A percentile compares a stretch with the other conserved stretches of the same genome.
Evolutionary conservation across 345 rosid genomes (phyloP).

Genomic region (Eucalyptus microcorys): DNA sequence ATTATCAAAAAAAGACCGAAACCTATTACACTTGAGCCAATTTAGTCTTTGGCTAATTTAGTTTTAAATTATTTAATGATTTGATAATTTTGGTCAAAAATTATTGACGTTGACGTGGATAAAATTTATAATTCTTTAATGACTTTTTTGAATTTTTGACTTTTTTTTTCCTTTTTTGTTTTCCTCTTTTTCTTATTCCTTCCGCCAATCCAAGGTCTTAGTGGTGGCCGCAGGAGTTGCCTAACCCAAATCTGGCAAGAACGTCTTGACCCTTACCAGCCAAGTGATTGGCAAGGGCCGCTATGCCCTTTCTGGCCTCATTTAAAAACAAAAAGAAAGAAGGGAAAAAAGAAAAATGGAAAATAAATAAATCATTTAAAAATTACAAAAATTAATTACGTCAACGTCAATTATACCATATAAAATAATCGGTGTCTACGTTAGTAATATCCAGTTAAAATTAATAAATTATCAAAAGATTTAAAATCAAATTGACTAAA

Average conservation of each 20-base stretch:
- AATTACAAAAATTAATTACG: not conserved
- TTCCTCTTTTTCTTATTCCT: not conserved
- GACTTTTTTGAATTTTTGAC: too few relatives aligned
- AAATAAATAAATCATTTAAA: not conserved
- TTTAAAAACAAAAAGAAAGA: not conserved
- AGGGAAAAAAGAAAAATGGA: not conserved
- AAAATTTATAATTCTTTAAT: too few relatives aligned
- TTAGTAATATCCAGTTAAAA: accelerated
- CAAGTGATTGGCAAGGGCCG: not conserved
- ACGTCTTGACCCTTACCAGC: accelerated
- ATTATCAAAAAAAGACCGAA: not conserved
- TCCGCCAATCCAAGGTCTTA: accelerated
- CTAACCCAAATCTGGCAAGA: not conserved
- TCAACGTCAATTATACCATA: accelerated
- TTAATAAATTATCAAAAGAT: accelerated
- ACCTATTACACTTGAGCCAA: not conserved
- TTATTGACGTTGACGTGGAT: accelerated
- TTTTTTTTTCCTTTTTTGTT: not conserved
- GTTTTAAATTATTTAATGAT: not conserved
- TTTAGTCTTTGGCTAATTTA: too few relatives aligned
- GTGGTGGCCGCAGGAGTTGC: not conserved
- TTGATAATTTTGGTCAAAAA: not conserved
- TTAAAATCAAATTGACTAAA: not conserved
- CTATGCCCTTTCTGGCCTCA: not conserved
- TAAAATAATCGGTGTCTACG: accelerated